Evolutionary conservation across 192 early-diverging fungal genomes (phyloP).

Genomic region (Mortierella alpina): DNA sequence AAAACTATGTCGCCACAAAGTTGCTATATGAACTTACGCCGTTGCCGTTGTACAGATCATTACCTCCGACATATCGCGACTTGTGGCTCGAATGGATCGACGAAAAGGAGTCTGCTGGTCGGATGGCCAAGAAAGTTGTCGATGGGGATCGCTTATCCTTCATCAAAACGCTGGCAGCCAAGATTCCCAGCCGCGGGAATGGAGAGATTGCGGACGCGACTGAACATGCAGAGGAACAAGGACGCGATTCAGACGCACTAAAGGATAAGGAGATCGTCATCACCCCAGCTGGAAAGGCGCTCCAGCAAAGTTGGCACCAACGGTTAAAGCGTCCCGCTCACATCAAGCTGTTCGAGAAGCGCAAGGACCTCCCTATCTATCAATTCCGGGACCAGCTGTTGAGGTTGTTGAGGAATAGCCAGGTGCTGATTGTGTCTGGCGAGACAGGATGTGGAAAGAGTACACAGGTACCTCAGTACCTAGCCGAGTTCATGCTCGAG

Average conservation of each 20-base stretch:
- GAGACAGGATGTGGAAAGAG: conserved; percentile 82
- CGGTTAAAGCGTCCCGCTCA: conserved; percentile 20
- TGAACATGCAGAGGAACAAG: conserved; percentile 5
- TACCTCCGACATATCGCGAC: conserved; percentile 70
- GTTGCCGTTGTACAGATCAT: conserved; percentile 61
- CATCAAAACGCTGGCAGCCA: conserved; percentile 29
- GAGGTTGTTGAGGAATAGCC: conserved; percentile 56
- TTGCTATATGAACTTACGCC: conserved; percentile 60
- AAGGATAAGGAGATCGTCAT: conserved; percentile 15
- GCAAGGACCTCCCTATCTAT: conserved; percentile 72
- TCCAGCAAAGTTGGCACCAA: conserved; percentile 33
- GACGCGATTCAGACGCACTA: neutral
- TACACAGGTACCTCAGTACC: conserved; percentile 86
- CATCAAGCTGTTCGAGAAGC: conserved; percentile 53
- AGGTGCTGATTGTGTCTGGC: conserved; percentile 81
- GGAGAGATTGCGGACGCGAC: neutral
- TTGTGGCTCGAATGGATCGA: conserved; percentile 67
- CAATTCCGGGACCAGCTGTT: conserved; percentile 68
- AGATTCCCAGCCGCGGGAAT: conserved; percentile 15
- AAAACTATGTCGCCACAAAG: conserved; percentile 63
- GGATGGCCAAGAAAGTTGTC: conserved; percentile 36
- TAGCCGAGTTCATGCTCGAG: conserved; percentile 69
- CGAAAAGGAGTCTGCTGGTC: conserved; percentile 44
- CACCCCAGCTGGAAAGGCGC: conserved; percentile 17
- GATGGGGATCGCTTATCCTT: conserved; percentile 43